A percentile compares a stretch with the other conserved stretches of the same genome.
These are phyloP conservation scores for Rheum nobile DNA, from an alignment of 148 eudicot species.

Conservation along the genomic window DNA sequence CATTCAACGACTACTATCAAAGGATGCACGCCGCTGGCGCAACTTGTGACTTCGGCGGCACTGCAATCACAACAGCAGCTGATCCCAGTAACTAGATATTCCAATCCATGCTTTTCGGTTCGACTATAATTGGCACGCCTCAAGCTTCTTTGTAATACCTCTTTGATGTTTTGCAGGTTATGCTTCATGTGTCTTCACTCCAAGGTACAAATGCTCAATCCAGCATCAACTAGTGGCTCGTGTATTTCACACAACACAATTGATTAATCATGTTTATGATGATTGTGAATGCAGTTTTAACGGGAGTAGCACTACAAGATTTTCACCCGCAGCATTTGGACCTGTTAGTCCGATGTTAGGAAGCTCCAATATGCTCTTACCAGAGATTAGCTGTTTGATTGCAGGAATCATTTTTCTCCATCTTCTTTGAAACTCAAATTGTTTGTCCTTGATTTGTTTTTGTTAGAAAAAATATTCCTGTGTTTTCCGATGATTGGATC, in stretches of 20 bases:
- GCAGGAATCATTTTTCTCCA: background rate
- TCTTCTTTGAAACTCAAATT: background rate
- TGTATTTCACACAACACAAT: background rate
- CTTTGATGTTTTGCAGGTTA: conserved; percentile 43
- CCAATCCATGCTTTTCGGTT: too few species aligned
- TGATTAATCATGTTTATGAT: background rate
- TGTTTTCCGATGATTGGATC: background rate
- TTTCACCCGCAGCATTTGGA: background rate
- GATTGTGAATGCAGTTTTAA: conserved; percentile 2
- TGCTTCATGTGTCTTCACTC: conserved; percentile 69
- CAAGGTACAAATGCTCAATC: conserved; percentile 34
- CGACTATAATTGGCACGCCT: background rate
- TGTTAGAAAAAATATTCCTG: background rate
- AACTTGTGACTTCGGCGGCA: conserved; percentile 89
- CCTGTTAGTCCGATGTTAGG: conserved; percentile 7
- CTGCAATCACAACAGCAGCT: conserved; percentile 45
- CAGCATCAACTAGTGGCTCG: background rate
- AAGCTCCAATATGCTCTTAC: background rate
- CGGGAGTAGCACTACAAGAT: background rate
- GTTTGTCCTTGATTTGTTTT: background rate
- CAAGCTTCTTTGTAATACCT: conserved; percentile 10
- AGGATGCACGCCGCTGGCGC: conserved; percentile 66
- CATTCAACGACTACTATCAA: conserved; percentile 89
- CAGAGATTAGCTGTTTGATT: background rate
- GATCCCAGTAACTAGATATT: conserved; percentile 73